A percentile compares a stretch with the other conserved stretches of the same genome.
Conservation (phyloP, 768 basidiomycete genomes). For the Tulasnella sp. region DNA sequence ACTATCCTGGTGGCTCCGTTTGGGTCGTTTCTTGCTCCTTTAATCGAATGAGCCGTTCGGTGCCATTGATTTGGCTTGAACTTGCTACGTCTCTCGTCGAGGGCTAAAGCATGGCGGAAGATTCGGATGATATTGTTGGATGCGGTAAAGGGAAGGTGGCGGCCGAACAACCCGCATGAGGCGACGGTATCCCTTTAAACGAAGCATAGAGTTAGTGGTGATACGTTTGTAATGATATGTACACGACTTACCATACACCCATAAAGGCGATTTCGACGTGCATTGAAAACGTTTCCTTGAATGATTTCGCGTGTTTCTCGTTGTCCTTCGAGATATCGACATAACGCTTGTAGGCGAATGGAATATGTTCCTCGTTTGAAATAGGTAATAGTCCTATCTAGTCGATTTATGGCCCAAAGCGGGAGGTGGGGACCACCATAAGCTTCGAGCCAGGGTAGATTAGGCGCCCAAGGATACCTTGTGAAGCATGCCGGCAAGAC, state of each 20-base stretch:
- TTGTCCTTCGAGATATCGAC: background rate
- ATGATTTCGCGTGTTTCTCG: conserved; percentile 13
- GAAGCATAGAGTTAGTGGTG: background rate
- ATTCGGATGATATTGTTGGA: conserved; percentile 21
- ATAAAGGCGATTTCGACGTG: conserved; percentile 25
- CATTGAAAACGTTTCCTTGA: conserved; percentile 25
- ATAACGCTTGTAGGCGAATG: conserved; percentile 24
- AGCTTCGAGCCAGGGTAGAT: background rate
- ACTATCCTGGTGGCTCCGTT: conserved; percentile 9
- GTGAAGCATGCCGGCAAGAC: conserved; percentile 29
- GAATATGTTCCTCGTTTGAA: conserved; percentile 25
- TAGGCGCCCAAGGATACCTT: conserved; percentile 16
- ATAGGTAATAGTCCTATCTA: conserved; percentile 26
- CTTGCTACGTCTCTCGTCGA: conserved; percentile 53
- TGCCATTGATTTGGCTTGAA: conserved; percentile 61
- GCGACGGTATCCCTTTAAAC: conserved; percentile 25
- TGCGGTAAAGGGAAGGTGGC: conserved; percentile 25
- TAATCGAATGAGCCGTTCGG: conserved; percentile 34
- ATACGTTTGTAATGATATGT: background rate
- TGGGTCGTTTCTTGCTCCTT: conserved; percentile 28
- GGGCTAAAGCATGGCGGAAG: conserved; percentile 25
- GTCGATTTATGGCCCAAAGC: background rate
- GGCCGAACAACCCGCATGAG: conserved; percentile 24
- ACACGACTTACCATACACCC: conserved; percentile 23
- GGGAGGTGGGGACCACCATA: background rate